Evolutionary conservation across 805 yeast genomes (phyloP), one percentile per base, ranked within the genome.

Genomic region (Candida chauliodis): DNA sequence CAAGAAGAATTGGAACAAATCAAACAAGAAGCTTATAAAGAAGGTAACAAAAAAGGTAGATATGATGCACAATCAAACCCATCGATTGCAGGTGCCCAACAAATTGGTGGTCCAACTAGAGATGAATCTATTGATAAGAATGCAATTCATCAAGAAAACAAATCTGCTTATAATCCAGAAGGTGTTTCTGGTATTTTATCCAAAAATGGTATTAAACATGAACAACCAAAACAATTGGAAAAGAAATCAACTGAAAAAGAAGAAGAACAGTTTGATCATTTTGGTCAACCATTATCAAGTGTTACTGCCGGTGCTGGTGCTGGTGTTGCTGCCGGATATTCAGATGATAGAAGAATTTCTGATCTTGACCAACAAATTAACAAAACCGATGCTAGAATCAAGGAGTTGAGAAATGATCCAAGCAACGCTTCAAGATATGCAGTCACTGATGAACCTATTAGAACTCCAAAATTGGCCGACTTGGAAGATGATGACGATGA

Each of bases 81-180:
- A 21, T 13, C 18, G 11, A 8, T 17, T 9, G 20, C 8, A 8
- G 34, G 34, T 22, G 5, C 28, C 11, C 30, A 26, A 27, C 26
- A 26, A 29, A 26, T 35, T 25, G 19, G 17, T 22, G 38, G 31
- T 14, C 21, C 27, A 11, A 16, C 34, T 4, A 13, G 32, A 23
- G 24, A 25, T 18, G 20, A 32, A 7, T 30, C 50, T 5, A 20
- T 44, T 26, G 56, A 61, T 41, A 59, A 60, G 5, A 33, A 39
- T 8, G 44, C 50, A 20, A 56, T 51, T 34, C 65, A 60, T 44
- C 23, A 37, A 19, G 39, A 51, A 40, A 62, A 63, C 50, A 62
- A 56, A 49, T 61, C 67, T 3, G 52, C 57, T n/a, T 59, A 36
- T 49, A 63, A 63, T 38, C 21, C 44, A 8, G 50, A 39, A 3